These are phyloP conservation scores for Magnusiomyces suaveolens DNA, from an alignment of 1,139 yeast species.

Conservation along the genomic window DNA sequence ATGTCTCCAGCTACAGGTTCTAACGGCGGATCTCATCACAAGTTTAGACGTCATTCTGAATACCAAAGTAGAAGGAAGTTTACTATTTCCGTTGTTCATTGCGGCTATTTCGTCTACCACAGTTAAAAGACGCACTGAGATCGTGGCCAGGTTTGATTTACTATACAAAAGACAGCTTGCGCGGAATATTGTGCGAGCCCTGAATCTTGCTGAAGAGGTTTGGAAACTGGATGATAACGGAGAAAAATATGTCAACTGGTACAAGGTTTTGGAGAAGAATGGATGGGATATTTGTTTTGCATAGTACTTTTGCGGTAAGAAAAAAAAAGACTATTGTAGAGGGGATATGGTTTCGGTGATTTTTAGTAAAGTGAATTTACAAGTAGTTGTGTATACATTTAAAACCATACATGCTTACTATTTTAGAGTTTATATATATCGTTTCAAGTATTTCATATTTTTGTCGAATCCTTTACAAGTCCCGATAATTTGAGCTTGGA, in stretches of 20 bases:
- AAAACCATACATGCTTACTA: too few relatives aligned
- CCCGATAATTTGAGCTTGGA: too few relatives aligned
- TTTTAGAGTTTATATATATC: too few relatives aligned
- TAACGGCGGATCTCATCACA: slow-evolving; percentile 46
- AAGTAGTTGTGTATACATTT: too few relatives aligned
- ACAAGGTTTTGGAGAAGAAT: slow-evolving; percentile 48
- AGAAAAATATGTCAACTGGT: slow-evolving; percentile 53
- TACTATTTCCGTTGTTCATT: slow-evolving; percentile 68
- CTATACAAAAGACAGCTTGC: slow-evolving; percentile 56
- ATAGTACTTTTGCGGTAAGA: slow-evolving; percentile 17
- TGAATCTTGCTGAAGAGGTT: slow-evolving; percentile 48
- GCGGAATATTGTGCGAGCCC: slow-evolving; percentile 55
- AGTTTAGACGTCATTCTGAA: slow-evolving; percentile 56
- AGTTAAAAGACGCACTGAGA: slow-evolving; percentile 36
- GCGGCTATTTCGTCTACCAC: slow-evolving; percentile 62
- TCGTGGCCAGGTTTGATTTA: slow-evolving; percentile 45
- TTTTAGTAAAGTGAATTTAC: background rate
- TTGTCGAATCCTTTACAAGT: too few relatives aligned
- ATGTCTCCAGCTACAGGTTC: slow-evolving; percentile 52
- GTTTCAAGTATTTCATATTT: too few relatives aligned
- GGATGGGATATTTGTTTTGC: slow-evolving; percentile 82
- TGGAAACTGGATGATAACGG: slow-evolving; percentile 45
- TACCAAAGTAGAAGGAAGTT: slow-evolving; percentile 58
- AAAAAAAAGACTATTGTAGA: background rate
- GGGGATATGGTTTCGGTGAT: background rate